Conservation (phyloP, 2,329 filamentous ascomycete species). For the Phyllosticta paracitricarpa region DNA sequence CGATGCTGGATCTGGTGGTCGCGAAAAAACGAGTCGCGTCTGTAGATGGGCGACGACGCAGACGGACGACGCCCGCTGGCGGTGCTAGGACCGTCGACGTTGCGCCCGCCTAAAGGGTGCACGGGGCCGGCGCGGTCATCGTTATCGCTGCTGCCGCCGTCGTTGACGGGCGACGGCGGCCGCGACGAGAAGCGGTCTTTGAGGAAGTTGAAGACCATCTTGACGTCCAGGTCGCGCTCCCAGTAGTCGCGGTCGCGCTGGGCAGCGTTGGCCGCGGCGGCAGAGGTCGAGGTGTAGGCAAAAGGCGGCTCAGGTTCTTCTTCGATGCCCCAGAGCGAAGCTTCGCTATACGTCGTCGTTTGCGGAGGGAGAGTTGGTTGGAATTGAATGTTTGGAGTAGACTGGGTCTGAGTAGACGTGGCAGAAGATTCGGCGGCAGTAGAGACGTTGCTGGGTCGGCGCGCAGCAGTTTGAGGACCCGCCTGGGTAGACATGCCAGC, state of each 20-base stretch:
- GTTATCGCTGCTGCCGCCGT: slow-evolving; percentile 9
- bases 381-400: slow-evolving; percentile 34
- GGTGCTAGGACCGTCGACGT: no score
- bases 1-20: slow-evolving; percentile 35
- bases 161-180: slow-evolving; percentile 17
- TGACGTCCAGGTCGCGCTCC: slow-evolving; percentile 85
- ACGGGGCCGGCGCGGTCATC: slow-evolving; percentile 8
- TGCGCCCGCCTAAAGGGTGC: background rate
- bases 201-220: slow-evolving; percentile 72
- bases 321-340: slow-evolving; percentile 57
- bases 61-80: background rate
- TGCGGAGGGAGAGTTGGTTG: slow-evolving; percentile 35
- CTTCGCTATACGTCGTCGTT: slow-evolving; percentile 33
- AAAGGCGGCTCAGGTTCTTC: slow-evolving; percentile 44
- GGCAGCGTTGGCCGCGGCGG: slow-evolving; percentile 14
- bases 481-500: slow-evolving; percentile 49
- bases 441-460: slow-evolving; percentile 13
- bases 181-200: slow-evolving; percentile 28
- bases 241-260: slow-evolving; percentile 62
- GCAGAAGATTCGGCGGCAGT: slow-evolving; percentile 16
- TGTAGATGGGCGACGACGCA: background rate
- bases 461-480: slow-evolving; percentile 14
- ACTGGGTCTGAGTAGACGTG: slow-evolving; percentile 10
- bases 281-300: slow-evolving; percentile 10
- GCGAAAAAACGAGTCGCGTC: slow-evolving; percentile 1